Base-by-base conservation (phyloP, 495 filamentous ascomycete species). In the Penicillium macrosclerotiorum region DNA sequence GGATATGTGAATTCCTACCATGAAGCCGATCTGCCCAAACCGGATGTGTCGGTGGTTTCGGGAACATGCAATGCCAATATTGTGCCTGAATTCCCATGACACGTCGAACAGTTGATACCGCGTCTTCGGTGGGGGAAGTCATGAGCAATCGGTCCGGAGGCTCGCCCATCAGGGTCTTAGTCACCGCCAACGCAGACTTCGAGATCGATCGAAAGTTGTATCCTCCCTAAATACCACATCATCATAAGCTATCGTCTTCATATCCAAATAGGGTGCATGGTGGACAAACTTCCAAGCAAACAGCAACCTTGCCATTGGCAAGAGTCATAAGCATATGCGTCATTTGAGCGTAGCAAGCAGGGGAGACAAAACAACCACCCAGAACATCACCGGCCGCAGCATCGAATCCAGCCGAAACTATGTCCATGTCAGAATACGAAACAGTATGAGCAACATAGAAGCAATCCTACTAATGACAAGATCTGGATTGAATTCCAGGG, bases 291-390 rank as follows among this genome's bases (percentile, higher is more conserved):
- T 95, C 93, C 11, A 98, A 72, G 59, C 91, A 96, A 18, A 95
- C 89, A 8, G 88, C 88, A 34, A 97, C 75, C 61, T 93, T 96
- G 27, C 93, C 93, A 33, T 83, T 74, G 2, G 93, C 91, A n/a
- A 99, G 78, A 9, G 85, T 84, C 90, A 96, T 97, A 13, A 99
- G 78, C 91, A 96, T 96, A 58, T 96, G 88, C 7, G 94, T 96
- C 93, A 99, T 97, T 57, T 97, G 92, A 14, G 90, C 89, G 62
- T 97, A 99, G 58, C 94, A 92, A 17, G 82, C 66, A 0, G 93
- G 93, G 0, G 90, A 84, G 4, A 97, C 92, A 54, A 85, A 90
- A 62, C 94, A 99, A 24, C 84, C 89, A 27, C 93, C 93, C 14
- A 99, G 76, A 42, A 88, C 83, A 65, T 99, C 93, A 6, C 94